A percentile compares a stretch with the other conserved stretches of the same genome.
phyloP scores from a whole-genome alignment of 192 early-diverging fungal species.

The Rhizophlyctis rosea region DNA sequence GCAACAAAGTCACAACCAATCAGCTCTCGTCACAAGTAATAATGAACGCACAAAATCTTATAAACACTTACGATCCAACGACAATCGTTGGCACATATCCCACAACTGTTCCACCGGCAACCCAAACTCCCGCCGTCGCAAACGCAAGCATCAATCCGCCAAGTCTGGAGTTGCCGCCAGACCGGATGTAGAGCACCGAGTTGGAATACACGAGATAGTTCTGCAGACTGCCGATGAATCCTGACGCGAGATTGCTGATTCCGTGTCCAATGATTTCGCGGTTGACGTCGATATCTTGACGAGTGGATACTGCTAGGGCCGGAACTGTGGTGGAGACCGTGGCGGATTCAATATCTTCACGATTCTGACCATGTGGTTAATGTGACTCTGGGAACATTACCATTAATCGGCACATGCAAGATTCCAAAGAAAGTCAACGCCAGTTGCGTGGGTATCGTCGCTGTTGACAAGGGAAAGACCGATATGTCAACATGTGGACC shows the following conservation, averaged over 20 bases:
- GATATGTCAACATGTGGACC: too few species aligned
- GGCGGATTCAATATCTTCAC: neutral
- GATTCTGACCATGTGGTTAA: neutral
- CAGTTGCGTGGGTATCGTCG: conserved; percentile 84
- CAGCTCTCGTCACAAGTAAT: neutral
- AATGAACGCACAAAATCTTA: neutral
- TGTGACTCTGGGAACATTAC: neutral
- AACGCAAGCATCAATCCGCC: conserved; percentile 80
- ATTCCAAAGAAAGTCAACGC: conserved; percentile 95
- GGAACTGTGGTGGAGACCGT: conserved; percentile 56
- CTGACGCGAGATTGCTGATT: conserved; percentile 80
- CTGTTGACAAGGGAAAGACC: neutral
- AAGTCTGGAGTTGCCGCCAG: conserved; percentile 82
- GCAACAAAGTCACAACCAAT: neutral
- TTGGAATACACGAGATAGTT: conserved; percentile 94
- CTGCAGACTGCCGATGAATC: conserved; percentile 73
- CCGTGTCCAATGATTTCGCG: conserved; percentile 92
- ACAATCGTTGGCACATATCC: conserved; percentile 92
- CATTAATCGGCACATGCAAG: conserved; percentile 95
- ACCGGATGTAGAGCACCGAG: conserved; percentile 87
- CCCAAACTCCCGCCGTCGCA: conserved; percentile 71
- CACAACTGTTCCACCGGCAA: conserved; percentile 82
- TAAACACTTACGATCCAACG: conserved; percentile 69
- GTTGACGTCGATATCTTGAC: conserved; percentile 86
- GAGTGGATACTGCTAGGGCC: conserved; percentile 87